Evolutionary conservation across 345 rosid species (phyloP).

Genomic region (Combretum micranthum): DNA sequence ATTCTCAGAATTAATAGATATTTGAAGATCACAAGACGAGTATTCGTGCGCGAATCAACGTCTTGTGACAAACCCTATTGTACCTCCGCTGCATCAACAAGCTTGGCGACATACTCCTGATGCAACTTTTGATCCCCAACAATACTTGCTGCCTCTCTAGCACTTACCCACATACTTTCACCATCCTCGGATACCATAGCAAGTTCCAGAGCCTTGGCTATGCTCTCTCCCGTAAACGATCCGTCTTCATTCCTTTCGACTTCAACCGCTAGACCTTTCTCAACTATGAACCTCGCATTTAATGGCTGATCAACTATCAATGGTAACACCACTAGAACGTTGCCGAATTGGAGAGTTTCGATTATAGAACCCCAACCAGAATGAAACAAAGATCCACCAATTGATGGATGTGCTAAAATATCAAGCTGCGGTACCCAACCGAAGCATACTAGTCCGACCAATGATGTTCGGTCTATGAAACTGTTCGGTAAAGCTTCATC

Average conservation of each 20-base stretch:
- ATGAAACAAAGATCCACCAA: conserved; percentile 23
- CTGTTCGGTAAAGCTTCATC: conserved; percentile 16
- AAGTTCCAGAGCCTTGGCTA: conserved; percentile 12
- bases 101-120: conserved; percentile 4
- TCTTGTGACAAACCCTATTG: no score
- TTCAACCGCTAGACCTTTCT: conserved; percentile 18
- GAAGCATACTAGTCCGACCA: conserved; percentile 9
- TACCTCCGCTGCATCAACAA: no score
- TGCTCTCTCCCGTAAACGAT: conserved; percentile 9
- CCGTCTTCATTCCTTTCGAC: conserved; percentile 21
- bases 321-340: conserved; percentile 12
- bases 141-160: conserved; percentile 11
- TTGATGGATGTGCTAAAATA: conserved; percentile 12
- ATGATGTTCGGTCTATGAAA: background rate
- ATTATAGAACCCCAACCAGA: conserved; percentile 22
- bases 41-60: no score
- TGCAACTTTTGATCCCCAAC: conserved; percentile 15
- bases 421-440: conserved; percentile 28
- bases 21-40: no score
- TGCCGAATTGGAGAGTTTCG: conserved; percentile 22
- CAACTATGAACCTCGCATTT: conserved; percentile 20
- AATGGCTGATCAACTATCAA: conserved; percentile 19
- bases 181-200: conserved; percentile 21
- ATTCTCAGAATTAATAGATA: no score
- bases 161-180: background rate